Evolutionary conservation across 345 rosid species (phyloP).

Genomic region (Erodium maritimum): DNA sequence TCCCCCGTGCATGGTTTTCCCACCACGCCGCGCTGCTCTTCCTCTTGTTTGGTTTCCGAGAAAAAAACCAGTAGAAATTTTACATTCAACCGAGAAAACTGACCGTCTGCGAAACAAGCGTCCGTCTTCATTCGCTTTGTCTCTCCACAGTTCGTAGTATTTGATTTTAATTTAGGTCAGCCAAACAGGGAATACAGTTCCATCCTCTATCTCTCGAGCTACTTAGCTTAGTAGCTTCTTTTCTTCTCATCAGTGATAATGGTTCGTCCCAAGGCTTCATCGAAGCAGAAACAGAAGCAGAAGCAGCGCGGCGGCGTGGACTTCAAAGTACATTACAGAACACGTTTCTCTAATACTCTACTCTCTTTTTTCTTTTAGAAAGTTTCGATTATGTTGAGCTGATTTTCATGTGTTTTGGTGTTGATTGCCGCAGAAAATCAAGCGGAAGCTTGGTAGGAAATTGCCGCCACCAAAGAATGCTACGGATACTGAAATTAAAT

Average conservation of each 20-base stretch:
- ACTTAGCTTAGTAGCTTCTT: background rate
- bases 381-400: background rate
- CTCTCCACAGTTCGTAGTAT: background rate
- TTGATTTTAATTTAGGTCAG: too few relatives aligned
- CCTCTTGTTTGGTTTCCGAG: background rate
- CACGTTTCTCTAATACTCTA: background rate
- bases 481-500: constrained; percentile 76
- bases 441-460: constrained; percentile 76
- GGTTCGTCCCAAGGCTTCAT: constrained; percentile 48
- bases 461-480: constrained; percentile 84
- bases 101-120: background rate
- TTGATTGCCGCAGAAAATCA: constrained; percentile 49
- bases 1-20: background rate
- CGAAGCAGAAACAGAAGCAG: constrained; percentile 87
- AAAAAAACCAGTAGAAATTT: background rate
- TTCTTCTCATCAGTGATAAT: constrained; percentile 14
- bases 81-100: background rate
- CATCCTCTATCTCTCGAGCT: background rate
- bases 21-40: background rate
- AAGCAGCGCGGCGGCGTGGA: constrained; percentile 69
- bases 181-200: background rate
- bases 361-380: background rate
- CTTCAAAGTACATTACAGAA: constrained; percentile 39
- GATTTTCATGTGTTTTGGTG: background rate
- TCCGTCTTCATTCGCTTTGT: background rate